Evolutionary conservation across 768 basidiomycete species (phyloP).

Genomic region (Lactarius pseudohatsudake): DNA sequence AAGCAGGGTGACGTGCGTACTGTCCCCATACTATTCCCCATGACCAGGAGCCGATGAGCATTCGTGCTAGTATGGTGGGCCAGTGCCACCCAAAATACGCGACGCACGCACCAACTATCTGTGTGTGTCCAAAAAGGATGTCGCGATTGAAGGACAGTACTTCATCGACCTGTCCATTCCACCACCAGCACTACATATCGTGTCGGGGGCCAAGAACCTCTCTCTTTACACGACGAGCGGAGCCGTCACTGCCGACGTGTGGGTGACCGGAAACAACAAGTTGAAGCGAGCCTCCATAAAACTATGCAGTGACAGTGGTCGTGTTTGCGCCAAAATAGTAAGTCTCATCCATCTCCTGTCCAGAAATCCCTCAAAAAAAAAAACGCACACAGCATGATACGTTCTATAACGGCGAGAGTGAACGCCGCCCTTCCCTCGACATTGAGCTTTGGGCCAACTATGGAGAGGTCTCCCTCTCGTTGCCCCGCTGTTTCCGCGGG

Average conservation of each 20-base stretch:
- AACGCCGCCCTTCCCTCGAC: background rate
- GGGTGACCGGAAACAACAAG: background rate
- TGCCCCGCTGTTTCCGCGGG: slow-evolving; percentile 15
- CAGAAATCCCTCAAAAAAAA: background rate
- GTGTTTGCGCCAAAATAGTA: slow-evolving; percentile 8
- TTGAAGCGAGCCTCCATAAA: slow-evolving; percentile 1
- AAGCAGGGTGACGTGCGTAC: background rate
- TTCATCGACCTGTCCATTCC: slow-evolving; percentile 9
- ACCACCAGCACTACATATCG: background rate
- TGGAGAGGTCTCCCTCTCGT: slow-evolving; percentile 12
- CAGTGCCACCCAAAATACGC: background rate
- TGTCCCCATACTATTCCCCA: background rate
- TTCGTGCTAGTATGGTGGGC: background rate
- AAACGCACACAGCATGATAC: slow-evolving; percentile 1
- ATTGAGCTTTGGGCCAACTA: background rate
- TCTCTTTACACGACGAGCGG: slow-evolving; percentile 10
- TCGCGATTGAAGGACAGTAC: background rate
- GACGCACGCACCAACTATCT: slow-evolving; percentile 6
- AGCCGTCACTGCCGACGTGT: slow-evolving; percentile 8
- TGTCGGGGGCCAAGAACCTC: slow-evolving; percentile 6
- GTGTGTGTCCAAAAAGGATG: background rate
- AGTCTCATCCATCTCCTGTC: background rate
- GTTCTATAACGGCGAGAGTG: background rate
- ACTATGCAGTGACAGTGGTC: background rate
- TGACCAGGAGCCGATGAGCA: background rate